Evolutionary conservation across 441 rosid genomes (phyloP).

Genomic region (Populus hybrid): DNA sequence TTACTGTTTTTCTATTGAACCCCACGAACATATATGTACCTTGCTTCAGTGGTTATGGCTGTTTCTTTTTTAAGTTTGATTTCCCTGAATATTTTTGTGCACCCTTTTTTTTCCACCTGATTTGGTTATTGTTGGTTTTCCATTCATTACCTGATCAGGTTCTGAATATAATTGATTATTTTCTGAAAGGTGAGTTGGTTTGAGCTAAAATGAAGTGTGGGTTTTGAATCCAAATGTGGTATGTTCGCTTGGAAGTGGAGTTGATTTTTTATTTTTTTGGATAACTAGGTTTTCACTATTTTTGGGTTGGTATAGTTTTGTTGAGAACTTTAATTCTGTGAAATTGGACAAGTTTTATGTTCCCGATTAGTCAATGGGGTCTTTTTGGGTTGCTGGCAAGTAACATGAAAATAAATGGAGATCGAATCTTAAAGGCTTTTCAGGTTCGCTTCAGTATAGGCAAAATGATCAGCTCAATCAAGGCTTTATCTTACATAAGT

Average conservation of each 20-base stretch:
- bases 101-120: background rate
- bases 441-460: background rate
- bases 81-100: background rate
- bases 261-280: background rate
- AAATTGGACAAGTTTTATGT: background rate
- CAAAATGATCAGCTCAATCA: background rate
- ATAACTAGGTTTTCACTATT: background rate
- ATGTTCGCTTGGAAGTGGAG: background rate
- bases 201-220: background rate
- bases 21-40: background rate
- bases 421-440: background rate
- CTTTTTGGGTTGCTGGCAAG: background rate
- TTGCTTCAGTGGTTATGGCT: background rate
- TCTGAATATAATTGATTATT: background rate
- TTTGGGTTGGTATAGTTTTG: background rate
- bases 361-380: background rate
- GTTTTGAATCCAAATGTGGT: background rate
- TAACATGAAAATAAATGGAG: background rate
- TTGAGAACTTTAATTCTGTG: background rate
- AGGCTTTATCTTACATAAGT: background rate
- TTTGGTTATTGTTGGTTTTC: background rate
- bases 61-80: constrained; percentile 13
- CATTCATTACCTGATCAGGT: background rate
- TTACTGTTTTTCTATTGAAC: background rate
- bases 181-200: background rate